Conservation (phyloP, 352 stramenopile species). For the Hyaloperonospora brassicae region DNA sequence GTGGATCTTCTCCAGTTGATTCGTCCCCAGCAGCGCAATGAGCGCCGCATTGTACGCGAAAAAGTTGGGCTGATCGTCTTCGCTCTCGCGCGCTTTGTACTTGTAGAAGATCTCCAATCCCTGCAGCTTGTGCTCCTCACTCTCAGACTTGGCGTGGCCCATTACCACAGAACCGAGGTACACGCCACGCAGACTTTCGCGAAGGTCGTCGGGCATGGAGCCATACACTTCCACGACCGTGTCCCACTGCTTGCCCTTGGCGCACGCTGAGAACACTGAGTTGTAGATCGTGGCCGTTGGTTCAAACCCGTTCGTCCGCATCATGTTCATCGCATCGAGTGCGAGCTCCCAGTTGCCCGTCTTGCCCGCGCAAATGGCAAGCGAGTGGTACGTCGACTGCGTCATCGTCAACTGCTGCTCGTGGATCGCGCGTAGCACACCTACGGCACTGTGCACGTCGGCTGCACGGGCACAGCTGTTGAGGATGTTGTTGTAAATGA, state of each 20-base stretch:
- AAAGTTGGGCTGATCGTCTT: conserved; percentile 22
- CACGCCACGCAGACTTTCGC: conserved; percentile 2
- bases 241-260: conserved; percentile 8
- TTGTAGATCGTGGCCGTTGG: conserved; percentile 71
- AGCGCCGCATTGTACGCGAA: conserved; percentile 70
- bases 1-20: conserved; percentile 49
- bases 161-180: too few relatives aligned
- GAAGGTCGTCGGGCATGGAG: conserved; percentile 37
- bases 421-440: conserved; percentile 56
- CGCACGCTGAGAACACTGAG: conserved; percentile 15
- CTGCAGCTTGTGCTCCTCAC: too few relatives aligned
- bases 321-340: conserved; percentile 45
- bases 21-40: conserved; percentile 11
- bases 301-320: conserved; percentile 43
- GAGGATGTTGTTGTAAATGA: conserved; percentile 23
- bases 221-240: conserved; percentile 58
- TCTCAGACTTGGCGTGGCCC: too few relatives aligned
- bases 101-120: conserved; percentile 51
- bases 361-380: conserved; percentile 72
- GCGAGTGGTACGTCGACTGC: conserved; percentile 70
- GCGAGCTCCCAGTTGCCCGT: conserved; percentile 64
- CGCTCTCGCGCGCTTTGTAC: conserved; percentile 18
- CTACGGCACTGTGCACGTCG: conserved; percentile 62
- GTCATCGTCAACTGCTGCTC: conserved; percentile 57
- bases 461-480: conserved; percentile 70